These are phyloP conservation scores for Hortiboletus rubellus DNA, from an alignment of 1,284 basidiomycete species.

Conservation along the genomic window DNA sequence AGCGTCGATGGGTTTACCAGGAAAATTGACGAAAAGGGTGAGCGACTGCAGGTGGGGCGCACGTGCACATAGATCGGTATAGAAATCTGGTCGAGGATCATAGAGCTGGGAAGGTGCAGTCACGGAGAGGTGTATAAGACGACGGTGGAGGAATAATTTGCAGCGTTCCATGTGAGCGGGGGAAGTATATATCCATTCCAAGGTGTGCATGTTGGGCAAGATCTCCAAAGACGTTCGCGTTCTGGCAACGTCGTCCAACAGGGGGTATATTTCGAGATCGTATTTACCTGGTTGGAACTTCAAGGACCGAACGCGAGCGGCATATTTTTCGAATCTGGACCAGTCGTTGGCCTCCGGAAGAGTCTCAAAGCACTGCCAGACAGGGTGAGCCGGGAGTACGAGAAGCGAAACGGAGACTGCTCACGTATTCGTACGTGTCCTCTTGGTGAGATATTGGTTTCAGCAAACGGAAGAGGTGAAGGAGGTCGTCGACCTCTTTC, in stretches of 20 bases:
- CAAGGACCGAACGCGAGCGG: constrained; percentile 50
- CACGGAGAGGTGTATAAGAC: constrained; percentile 37
- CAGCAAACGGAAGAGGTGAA: constrained; percentile 48
- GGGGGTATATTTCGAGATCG: constrained; percentile 10
- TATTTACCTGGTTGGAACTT: constrained; percentile 21
- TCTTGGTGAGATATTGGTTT: constrained; percentile 33
- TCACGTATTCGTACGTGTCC: constrained; percentile 24
- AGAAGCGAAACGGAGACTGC: background rate
- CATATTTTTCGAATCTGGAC: constrained; percentile 55
- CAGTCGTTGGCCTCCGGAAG: constrained; percentile 53
- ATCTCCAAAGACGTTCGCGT: constrained; percentile 53
- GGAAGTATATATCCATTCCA: constrained; percentile 40
- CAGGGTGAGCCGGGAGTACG: background rate
- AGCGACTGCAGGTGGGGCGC: constrained; percentile 52
- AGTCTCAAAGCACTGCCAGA: constrained; percentile 41
- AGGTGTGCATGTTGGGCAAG: constrained; percentile 53
- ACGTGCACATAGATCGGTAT: constrained; percentile 51
- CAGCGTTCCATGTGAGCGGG: constrained; percentile 35
- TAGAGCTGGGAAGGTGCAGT: constrained; percentile 16
- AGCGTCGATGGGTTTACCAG: constrained; percentile 39
- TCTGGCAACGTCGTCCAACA: constrained; percentile 56
- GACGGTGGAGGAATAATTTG: constrained; percentile 47
- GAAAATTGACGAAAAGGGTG: constrained; percentile 41
- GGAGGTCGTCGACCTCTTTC: constrained; percentile 48
- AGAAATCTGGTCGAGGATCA: constrained; percentile 35